Conservation (phyloP, 1,139 yeast genomes). For the Candida neerlandica region DNA sequence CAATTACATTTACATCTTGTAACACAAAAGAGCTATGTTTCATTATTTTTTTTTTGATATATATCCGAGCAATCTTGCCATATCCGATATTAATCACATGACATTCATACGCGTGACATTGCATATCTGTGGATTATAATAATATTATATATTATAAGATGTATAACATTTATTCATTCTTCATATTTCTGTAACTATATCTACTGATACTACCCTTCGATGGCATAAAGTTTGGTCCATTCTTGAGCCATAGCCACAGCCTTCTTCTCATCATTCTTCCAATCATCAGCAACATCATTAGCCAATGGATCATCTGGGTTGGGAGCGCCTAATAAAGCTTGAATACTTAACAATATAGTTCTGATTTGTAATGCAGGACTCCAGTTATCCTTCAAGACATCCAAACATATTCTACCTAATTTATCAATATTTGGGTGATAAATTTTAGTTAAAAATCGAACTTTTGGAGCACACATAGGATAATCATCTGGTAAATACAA, state of each 20-base stretch:
- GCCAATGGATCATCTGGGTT: slow-evolving; percentile 99
- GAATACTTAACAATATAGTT: slow-evolving; percentile 89
- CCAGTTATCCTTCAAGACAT: slow-evolving; percentile 90
- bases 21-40: no score
- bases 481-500: slow-evolving; percentile 85
- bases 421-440: slow-evolving; percentile 97
- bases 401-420: slow-evolving; percentile 92
- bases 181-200: neutral
- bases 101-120: no score
- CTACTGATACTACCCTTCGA: slow-evolving; percentile 6
- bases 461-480: slow-evolving; percentile 93
- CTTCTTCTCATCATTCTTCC: slow-evolving; percentile 82
- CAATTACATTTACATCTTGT: no score
- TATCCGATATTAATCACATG: no score
- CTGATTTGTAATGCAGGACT: slow-evolving; percentile 97
- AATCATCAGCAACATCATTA: slow-evolving; percentile 94
- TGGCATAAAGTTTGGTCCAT: slow-evolving; percentile 79
- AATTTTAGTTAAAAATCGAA: slow-evolving; percentile 86
- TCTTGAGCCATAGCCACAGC: slow-evolving; percentile 85
- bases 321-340: slow-evolving; percentile 92
- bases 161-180: no score
- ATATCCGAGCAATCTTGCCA: no score
- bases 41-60: no score
- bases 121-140: no score
- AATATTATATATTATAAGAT: no score